Percentiles rank a stretch among this genome's conserved stretches.
Evolutionary conservation across 257 asterid species (phyloP).

Genomic region (Thymus quinquecostatus): DNA sequence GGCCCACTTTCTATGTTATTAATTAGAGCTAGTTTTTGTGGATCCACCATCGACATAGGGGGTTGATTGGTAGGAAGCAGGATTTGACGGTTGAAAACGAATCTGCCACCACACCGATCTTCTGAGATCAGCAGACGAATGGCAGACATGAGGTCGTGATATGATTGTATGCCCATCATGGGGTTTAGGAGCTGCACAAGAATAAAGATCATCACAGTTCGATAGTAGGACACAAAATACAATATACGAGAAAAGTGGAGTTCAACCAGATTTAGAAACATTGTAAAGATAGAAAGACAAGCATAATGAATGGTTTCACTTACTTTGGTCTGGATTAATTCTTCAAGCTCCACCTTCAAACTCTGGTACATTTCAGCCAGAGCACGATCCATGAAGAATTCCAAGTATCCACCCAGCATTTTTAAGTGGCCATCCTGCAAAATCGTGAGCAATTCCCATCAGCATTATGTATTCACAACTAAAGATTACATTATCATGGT

Average conservation of each 20-base stretch:
- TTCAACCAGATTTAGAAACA: background rate
- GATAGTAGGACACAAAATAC: conserved; percentile 11
- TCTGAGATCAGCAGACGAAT: conserved; percentile 73
- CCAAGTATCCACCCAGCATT: conserved; percentile 92
- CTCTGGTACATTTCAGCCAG: conserved; percentile 67
- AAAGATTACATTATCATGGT: conserved; percentile 1
- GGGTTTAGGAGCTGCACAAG: conserved; percentile 79
- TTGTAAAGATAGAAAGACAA: background rate
- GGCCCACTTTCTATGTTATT: conserved; percentile 69
- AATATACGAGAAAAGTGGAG: conserved; percentile 19
- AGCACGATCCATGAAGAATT: conserved; percentile 78
- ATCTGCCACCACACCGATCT: conserved; percentile 72
- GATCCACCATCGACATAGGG: conserved; percentile 35
- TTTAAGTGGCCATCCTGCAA: conserved; percentile 84
- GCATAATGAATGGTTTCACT: conserved; percentile 23
- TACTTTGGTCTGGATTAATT: conserved; percentile 77
- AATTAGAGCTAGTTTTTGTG: conserved; percentile 38
- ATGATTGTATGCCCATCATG: conserved; percentile 60
- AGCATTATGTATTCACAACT: conserved; percentile 16
- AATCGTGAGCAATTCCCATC: conserved; percentile 35
- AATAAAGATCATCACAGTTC: conserved; percentile 1
- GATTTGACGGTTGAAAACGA: conserved; percentile 63
- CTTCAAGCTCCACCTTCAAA: conserved; percentile 76
- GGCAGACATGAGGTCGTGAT: conserved; percentile 78
- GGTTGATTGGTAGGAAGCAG: conserved; percentile 43